Evolutionary conservation across 2,329 filamentous ascomycete genomes (phyloP).

Genomic region (Verticillium nubilum): DNA sequence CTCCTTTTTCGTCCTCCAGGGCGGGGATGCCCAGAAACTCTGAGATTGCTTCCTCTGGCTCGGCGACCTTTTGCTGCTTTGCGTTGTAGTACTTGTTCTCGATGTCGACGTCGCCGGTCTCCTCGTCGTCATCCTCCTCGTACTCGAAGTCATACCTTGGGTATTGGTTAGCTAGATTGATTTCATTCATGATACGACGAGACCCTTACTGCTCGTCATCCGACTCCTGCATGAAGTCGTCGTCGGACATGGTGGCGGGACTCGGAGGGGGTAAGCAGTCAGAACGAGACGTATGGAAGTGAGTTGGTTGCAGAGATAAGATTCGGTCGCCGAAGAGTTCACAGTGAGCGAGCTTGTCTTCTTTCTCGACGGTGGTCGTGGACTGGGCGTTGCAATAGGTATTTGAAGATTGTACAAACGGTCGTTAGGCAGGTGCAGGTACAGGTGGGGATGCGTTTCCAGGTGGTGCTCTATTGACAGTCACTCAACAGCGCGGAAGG

Average conservation of each 20-base stretch:
- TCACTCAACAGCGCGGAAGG: constrained; percentile 1
- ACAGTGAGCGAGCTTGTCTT: background rate
- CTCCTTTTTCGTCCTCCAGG: constrained; percentile 84
- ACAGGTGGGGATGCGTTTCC: background rate
- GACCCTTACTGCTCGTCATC: constrained; percentile 36
- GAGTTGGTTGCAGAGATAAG: background rate
- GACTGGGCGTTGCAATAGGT: background rate
- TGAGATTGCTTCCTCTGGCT: constrained; percentile 80
- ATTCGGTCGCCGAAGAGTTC: too few species aligned
- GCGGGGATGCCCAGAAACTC: constrained; percentile 88
- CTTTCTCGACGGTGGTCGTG: too few species aligned
- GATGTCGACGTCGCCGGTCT: constrained; percentile 85
- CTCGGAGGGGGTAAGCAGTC: constrained; percentile 83
- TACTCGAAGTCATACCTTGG: constrained; percentile 90
- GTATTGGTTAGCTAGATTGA: constrained; percentile 8
- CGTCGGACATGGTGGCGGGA: constrained; percentile 42
- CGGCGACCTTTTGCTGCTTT: constrained; percentile 87
- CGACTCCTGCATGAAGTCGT: constrained; percentile 44
- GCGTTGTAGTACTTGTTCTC: constrained; percentile 99
- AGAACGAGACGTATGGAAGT: constrained; percentile 91
- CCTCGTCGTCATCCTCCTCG: constrained; percentile 85
- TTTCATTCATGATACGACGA: background rate
- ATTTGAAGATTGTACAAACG: background rate
- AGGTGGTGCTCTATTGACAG: background rate
- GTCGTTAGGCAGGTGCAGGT: constrained; percentile 4